Base-by-base conservation (phyloP, 225 moss, liverwort and hornwort species). In the Lunularia cruciata region DNA sequence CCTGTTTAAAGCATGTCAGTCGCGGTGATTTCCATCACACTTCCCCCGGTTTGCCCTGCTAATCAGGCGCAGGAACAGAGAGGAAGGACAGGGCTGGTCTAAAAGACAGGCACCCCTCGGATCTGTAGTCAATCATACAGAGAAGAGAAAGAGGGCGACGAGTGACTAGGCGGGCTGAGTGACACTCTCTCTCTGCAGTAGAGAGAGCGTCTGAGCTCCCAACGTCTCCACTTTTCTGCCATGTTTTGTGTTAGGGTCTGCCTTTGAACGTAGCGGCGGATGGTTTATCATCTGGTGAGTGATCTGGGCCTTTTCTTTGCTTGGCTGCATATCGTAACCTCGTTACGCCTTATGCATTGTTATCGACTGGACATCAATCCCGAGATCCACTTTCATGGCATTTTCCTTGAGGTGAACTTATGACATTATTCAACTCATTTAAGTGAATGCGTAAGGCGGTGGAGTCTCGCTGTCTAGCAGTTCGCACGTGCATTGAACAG, bases 1-100 rank as follows among this genome's bases (percentile, higher is more conserved):
- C 42, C 63, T 43, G 63, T 63, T 43, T 43, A 63, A 63, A 43
- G 15, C 63, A 42, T 63, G 63, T 63, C 42, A 63, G 43, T 26
- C 12, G 26, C 43, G 9, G 25, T 33, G 26, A 26, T 18, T 13
- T 26, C 45, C 63, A 43, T 63, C 43, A 43, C 45, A 36, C 38
- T 45, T 63, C 43, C 43, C 63, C 45, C 63, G 63, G 42, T 30
- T 45, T 37, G 42, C 63, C 43, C 45, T 40, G 42, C 7, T 9
- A 23, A 26, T 26, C 63, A 63, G 63, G 42, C 18, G 63, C 63
- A 43, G 60, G n/a, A n/a, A 63, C 42, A 1, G 60, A 60, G 63
- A 63, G 63, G 43, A 45, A 42, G 32, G 42, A 14, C 43, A 63
- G 63, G 42, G 6, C 23, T 39, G 1, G 38, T 5, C 14, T 14